A percentile compares a stretch with the other conserved stretches of the same genome.
Evolutionary conservation across 2,329 filamentous ascomycete species (phyloP).

Genomic region (Cryphonectria radicalis): DNA sequence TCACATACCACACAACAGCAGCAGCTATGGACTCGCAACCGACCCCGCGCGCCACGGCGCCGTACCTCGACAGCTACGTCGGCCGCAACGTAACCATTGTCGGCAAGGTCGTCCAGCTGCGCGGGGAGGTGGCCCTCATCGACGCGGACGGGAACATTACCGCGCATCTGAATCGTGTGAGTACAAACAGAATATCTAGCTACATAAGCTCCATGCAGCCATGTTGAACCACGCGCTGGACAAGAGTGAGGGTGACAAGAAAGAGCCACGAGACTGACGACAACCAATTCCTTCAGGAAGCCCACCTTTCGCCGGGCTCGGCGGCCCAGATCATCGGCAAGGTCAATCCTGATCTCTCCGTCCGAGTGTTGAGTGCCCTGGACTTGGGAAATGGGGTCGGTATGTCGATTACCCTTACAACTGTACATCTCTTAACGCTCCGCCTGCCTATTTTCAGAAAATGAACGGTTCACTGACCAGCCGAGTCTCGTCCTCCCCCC

Average conservation of each 20-base stretch:
- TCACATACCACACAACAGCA: neutral
- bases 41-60: constrained; percentile 81
- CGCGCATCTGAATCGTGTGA: constrained; percentile 67
- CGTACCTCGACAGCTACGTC: constrained; percentile 77
- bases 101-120: constrained; percentile 81
- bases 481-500: neutral
- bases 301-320: constrained; percentile 70
- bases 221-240: neutral
- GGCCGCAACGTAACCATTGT: constrained; percentile 79
- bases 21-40: constrained; percentile 68
- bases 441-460: neutral
- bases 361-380: constrained; percentile 71
- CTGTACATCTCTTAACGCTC: neutral
- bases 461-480: neutral
- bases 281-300: constrained; percentile 56
- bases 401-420: constrained; percentile 49
- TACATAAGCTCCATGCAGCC: neutral
- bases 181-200: neutral
- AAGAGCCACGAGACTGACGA: constrained; percentile 1
- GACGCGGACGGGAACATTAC: constrained; percentile 81
- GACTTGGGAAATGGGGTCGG: constrained; percentile 73
- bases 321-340: constrained; percentile 80
- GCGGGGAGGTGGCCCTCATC: constrained; percentile 78
- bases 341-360: constrained; percentile 72
- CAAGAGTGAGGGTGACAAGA: neutral